A percentile compares a stretch with the other conserved stretches of the same genome.
Conservation (phyloP, 305 asterid species). For the Solanum aculeatissimum region DNA sequence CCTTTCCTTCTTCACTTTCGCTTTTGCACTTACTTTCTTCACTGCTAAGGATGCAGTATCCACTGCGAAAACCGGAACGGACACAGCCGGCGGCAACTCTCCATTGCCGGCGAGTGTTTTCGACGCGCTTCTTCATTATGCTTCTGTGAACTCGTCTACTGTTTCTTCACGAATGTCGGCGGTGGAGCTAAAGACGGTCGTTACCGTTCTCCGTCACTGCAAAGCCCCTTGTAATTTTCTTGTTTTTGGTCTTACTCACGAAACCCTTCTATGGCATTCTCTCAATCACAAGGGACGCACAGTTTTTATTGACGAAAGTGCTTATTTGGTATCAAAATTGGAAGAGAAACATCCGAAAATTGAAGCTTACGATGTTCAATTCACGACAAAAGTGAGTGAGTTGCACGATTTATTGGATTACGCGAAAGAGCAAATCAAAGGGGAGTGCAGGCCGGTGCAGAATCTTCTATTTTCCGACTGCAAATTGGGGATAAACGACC, state of each 20-base stretch:
- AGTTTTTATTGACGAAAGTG: slow-evolving; percentile 52
- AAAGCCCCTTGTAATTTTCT: slow-evolving; percentile 54
- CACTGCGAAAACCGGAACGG: not conserved
- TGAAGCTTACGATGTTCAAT: slow-evolving; percentile 72
- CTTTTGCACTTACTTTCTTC: slow-evolving; percentile 41
- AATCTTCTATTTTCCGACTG: slow-evolving; percentile 74
- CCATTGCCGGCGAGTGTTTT: slow-evolving; percentile 26
- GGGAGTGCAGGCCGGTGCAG: slow-evolving; percentile 65
- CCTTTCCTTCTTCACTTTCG: slow-evolving; percentile 39
- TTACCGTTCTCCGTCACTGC: slow-evolving; percentile 55
- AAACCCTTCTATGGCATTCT: slow-evolving; percentile 60
- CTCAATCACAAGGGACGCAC: slow-evolving; percentile 71
- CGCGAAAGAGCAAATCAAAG: slow-evolving; percentile 20
- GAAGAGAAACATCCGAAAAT: slow-evolving; percentile 45
- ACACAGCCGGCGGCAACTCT: not conserved
- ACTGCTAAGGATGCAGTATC: slow-evolving; percentile 26
- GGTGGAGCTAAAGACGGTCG: slow-evolving; percentile 35
- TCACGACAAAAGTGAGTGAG: slow-evolving; percentile 52
- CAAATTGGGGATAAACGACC: slow-evolving; percentile 57
- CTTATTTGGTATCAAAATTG: slow-evolving; percentile 31
- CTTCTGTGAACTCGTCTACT: slow-evolving; percentile 27
- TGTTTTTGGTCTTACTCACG: slow-evolving; percentile 65
- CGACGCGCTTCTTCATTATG: slow-evolving; percentile 67
- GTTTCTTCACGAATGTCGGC: slow-evolving; percentile 33
- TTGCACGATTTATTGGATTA: slow-evolving; percentile 39